Conservation (phyloP, 129 eudicot species). For the Glebionis coronaria region DNA sequence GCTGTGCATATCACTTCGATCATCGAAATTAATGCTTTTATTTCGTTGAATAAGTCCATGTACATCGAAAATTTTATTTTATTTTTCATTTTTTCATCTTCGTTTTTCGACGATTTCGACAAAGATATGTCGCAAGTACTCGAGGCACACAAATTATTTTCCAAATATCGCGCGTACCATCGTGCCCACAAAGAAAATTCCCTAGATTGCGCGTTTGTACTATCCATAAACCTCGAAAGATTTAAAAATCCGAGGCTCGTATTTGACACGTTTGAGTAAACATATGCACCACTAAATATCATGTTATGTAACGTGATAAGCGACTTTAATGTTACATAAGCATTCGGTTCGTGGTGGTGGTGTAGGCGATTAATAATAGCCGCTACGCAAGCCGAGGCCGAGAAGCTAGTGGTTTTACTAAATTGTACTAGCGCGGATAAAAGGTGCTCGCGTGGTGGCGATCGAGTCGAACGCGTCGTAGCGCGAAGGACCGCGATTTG, state of each 20-base stretch:
- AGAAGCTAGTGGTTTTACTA: constrained; percentile 38
- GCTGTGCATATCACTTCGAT: constrained; percentile 49
- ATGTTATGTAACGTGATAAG: constrained; percentile 55
- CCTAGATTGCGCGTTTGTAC: constrained; percentile 31
- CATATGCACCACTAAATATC: constrained; percentile 34
- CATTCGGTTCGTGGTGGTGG: constrained; percentile 37
- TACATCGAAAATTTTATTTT: constrained; percentile 23
- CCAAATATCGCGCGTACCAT: constrained; percentile 60
- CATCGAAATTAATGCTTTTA: constrained; percentile 35
- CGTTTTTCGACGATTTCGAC: background rate
- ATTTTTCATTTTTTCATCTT: constrained; percentile 15
- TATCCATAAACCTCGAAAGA: constrained; percentile 42
- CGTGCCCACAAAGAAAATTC: constrained; percentile 66
- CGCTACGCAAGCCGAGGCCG: constrained; percentile 35
- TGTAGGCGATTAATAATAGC: constrained; percentile 61
- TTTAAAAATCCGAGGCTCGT: constrained; percentile 34
- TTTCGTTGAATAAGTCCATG: constrained; percentile 39
- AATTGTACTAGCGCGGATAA: constrained; percentile 44
- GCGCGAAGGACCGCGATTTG: constrained; percentile 55
- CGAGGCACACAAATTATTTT: constrained; percentile 34
- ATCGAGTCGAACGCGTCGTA: constrained; percentile 45
- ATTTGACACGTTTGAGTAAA: constrained; percentile 16
- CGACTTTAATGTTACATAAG: constrained; percentile 61
- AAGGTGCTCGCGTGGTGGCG: constrained; percentile 46
- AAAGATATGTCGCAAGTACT: constrained; percentile 10